Evolutionary conservation across 1,284 basidiomycete genomes (phyloP).

Genomic region (Papiliotrema laurentii): DNA sequence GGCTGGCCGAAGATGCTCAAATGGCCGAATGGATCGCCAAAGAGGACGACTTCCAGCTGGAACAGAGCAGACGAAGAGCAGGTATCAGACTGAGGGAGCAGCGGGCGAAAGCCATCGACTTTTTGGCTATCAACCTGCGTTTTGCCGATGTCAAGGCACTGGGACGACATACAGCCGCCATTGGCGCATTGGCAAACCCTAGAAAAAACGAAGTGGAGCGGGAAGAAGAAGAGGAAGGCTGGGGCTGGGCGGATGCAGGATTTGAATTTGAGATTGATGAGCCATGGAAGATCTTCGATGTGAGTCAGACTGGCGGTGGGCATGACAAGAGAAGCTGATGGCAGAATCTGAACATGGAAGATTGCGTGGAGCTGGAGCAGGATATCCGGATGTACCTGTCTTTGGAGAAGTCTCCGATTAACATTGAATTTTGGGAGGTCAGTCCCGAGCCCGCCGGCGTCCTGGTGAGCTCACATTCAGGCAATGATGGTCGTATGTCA

Average conservation of each 20-base stretch:
- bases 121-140: conserved; percentile 84
- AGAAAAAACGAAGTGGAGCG: conserved; percentile 36
- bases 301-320: conserved; percentile 47
- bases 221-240: conserved; percentile 63
- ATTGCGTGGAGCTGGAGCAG: conserved; percentile 87
- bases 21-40: conserved; percentile 98
- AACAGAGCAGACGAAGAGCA: conserved; percentile 85
- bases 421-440: conserved; percentile 96
- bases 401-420: conserved; percentile 76
- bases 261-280: conserved; percentile 98
- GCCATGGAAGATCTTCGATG: conserved; percentile 93
- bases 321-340: too few relatives aligned
- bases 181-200: conserved; percentile 35
- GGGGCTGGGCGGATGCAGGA: conserved; percentile 68
- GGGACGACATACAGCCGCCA: conserved; percentile 44
- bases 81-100: conserved; percentile 93
- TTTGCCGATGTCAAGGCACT: conserved; percentile 60
- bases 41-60: conserved; percentile 94
- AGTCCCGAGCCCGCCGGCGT: conserved; percentile 33
- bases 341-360: conserved; percentile 77
- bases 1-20: conserved; percentile 86
- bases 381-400: conserved; percentile 90
- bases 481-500: conserved; percentile 97
- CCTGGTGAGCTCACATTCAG: conserved; percentile 45
- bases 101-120: conserved; percentile 92